These are phyloP conservation scores for Cladosporium halotolerans DNA, from an alignment of 2,329 filamentous ascomycete genomes.

Conservation along the genomic window DNA sequence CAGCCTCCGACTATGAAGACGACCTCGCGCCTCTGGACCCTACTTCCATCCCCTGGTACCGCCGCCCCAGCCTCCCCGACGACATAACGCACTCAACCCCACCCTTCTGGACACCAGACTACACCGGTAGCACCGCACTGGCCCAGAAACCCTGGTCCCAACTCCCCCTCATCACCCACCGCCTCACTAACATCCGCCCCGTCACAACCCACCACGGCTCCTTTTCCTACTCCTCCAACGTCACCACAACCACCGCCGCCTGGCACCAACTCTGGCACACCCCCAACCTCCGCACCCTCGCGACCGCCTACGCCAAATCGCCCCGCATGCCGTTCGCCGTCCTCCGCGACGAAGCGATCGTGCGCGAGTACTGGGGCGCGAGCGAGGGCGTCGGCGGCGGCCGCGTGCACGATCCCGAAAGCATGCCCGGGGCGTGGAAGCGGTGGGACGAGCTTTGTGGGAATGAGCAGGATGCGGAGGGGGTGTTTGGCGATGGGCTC, in stretches of 20 bases:
- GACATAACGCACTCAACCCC: constrained; percentile 21
- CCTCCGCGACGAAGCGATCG: background rate
- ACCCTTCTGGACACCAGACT: constrained; percentile 21
- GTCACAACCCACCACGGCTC: constrained; percentile 23
- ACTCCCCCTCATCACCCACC: constrained; percentile 21
- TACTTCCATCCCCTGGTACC: constrained; percentile 10
- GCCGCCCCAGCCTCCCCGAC: constrained; percentile 12
- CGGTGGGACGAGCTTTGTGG: background rate
- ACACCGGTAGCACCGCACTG: constrained; percentile 17
- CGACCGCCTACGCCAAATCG: background rate
- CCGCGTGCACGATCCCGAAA: background rate
- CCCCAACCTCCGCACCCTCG: background rate
- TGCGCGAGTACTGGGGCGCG: background rate
- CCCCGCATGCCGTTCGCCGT: background rate
- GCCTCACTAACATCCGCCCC: constrained; percentile 19
- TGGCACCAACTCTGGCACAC: constrained; percentile 14
- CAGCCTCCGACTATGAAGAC: constrained; percentile 21
- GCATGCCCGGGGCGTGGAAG: background rate
- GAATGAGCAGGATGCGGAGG: background rate
- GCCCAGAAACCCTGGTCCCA: constrained; percentile 17
- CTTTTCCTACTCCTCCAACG: background rate
- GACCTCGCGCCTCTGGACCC: constrained; percentile 21
- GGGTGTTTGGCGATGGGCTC: background rate
- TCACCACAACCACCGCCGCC: constrained; percentile 13
- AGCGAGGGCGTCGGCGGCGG: background rate